Evolutionary conservation across 139 green algal genomes (phyloP), one percentile per base, ranked within the genome.

Genomic region (Chlamydomonas applanata): DNA sequence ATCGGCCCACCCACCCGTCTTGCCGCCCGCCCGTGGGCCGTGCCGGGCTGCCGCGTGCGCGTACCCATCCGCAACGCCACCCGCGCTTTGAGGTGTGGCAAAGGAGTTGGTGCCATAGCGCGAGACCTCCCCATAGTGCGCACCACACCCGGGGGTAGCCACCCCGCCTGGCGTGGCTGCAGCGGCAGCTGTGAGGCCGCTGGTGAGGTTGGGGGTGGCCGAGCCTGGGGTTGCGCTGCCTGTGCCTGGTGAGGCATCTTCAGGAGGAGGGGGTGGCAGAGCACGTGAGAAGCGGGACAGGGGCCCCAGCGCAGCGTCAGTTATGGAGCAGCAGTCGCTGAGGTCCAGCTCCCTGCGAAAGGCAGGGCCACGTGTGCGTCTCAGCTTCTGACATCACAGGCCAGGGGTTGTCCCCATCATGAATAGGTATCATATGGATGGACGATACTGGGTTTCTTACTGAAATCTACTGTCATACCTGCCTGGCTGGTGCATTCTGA

Each of bases 341-440:
- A 85, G 79, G 71, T 85, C 79, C 45, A 85, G 64, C 64, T 85
- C 79, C 64, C 79, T 84, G 73, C 19, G 19, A 27, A 3, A 49
- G 40, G n/a, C n/a, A n/a, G n/a, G n/a, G 46, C 46, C 46, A 56
- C 46, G 46, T 56, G 14, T 16, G 46, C 46, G 14, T 13, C 46
- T 56, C 46, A 56, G 46, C 46, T 56, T 56, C 40, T 49, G 7
- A 49, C 40, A 49, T 19, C 40, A 49, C 7, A 49, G 11, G 40
- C 7, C 40, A 49, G n/a, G n/a, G n/a, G n/a, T n/a, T n/a, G n/a
- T n/a, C n/a, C n/a, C n/a, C n/a, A n/a, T n/a, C n/a, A n/a, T n/a
- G n/a, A n/a, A n/a, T n/a, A n/a, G n/a, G n/a, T n/a, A n/a, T n/a
- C n/a, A n/a, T n/a, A n/a, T n/a, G n/a, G n/a, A n/a, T n/a, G n/a